Base-by-base conservation (phyloP, 345 rosid species). In the Punica granatum region DNA sequence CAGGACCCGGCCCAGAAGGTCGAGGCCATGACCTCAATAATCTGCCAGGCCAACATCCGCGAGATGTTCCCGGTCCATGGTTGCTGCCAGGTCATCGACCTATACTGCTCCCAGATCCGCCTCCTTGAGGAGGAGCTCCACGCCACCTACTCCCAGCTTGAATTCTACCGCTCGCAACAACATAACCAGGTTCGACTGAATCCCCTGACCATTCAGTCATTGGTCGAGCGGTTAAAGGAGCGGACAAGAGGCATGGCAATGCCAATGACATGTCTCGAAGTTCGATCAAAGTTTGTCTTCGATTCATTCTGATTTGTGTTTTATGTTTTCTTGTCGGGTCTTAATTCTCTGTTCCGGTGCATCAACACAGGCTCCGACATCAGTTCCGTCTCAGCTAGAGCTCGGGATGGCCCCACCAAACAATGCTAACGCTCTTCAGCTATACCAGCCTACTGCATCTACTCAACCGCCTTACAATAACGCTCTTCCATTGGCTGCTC, bases 1-100 rank as follows among this genome's bases (percentile, higher is more conserved):
- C 61, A 11, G 19, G 90, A 89, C 23, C 75, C 82, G 1, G 4
- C 60, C 8, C 92, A 88, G 60, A 76, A 68, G 70, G 69, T 74
- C 0, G 90, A 86, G 35, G 98, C 99, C 7, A 94, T 92, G 97
- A 74, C 79, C 30, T 91, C 98, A 0, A 89, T 94, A 41, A 92
- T 86, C 21, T 87, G 69, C 67, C 87, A 94, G 53, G 77, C 99
- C 0, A 75, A 84, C 63, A 72, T 86, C 30, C 89, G 99, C 0
- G 97, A 86, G 33, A 74, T 74, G 71, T 84, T 62, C 30, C 99
- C 99, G 1, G 97, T 94, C 7, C 83, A 85, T 26, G 99, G 99
- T 0, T 91, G 98, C 53, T 70, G 74, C 9, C 90, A 88, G 1
- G 63, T 88, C 16, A 92, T 86, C 25, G 75, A 78, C 15, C 81